phyloP scores from a whole-genome alignment of 805 yeast species.

The Cyberlindnera misumaiensis region DNA sequence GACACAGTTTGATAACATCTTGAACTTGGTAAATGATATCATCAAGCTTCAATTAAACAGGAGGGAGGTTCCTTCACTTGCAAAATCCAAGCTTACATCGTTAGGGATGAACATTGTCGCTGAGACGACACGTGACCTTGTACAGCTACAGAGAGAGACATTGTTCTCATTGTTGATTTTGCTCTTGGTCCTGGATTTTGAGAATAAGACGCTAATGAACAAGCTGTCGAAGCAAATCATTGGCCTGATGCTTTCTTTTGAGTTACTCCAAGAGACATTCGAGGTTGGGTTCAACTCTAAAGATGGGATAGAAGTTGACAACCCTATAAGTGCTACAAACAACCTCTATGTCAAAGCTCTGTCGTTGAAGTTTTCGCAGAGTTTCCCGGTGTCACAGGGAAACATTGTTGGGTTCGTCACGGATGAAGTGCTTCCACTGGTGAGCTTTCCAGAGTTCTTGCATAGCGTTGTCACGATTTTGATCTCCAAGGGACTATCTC shows the following conservation, averaged over 20 bases:
- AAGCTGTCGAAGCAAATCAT: conserved; percentile 14
- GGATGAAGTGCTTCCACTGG: conserved; percentile 11
- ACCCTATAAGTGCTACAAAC: conserved; percentile 9
- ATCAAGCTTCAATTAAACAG: conserved; percentile 23
- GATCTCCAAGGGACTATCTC: conserved; percentile 8
- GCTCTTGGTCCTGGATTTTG: conserved; percentile 32
- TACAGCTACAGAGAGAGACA: conserved; percentile 25
- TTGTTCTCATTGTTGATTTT: conserved; percentile 28
- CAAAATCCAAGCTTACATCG: conserved; percentile 16
- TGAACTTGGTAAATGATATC: conserved; percentile 31
- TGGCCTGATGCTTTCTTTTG: conserved; percentile 13
- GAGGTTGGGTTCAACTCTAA: conserved; percentile 11
- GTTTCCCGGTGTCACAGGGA: conserved; percentile 10
- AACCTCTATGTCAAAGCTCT: conserved; percentile 11
- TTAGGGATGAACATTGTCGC: conserved; percentile 19
- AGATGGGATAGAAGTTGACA: conserved; percentile 17
- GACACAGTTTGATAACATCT: conserved; percentile 30
- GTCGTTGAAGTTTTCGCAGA: conserved; percentile 6
- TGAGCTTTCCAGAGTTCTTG: conserved; percentile 15
- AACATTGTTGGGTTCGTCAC: conserved; percentile 11
- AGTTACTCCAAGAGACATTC: conserved; percentile 11
- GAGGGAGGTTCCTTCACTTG: not conserved
- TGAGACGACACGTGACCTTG: conserved; percentile 23
- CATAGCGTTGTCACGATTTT: conserved; percentile 7
- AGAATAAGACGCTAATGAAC: conserved; percentile 20